Base-by-base conservation (phyloP, 1,139 yeast genomes). In the Yarrowia galli region DNA sequence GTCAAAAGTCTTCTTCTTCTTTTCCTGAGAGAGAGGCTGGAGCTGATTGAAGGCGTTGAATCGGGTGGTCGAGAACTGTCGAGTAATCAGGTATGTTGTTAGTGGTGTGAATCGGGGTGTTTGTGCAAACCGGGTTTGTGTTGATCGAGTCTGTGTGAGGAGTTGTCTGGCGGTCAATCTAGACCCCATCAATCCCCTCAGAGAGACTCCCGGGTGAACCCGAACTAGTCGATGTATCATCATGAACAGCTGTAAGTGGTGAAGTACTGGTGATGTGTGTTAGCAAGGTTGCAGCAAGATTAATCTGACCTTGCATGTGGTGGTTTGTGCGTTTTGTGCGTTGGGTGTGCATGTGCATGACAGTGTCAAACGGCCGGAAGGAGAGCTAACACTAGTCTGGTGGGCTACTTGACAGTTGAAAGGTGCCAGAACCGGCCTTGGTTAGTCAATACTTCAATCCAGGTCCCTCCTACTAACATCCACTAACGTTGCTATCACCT, bases 211-310 rank as follows among this genome's bases (percentile, higher is more conserved):
- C 6, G 53, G 53, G 23, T 48, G 56, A 8, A 10, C 42, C 16
- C 61, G 40, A 40, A 40, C 40, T 6, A 54, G 61, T 23, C 61
- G 45, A 40, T 28, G 22, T 23, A 54, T 40, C 61, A 54, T 54
- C 61, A 25, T 54, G 32, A 5, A 28, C 32, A 28, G 9, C 9
- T 3, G 36, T 23, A 12, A 4, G 6, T 16, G 18, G 20, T 25
- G 60, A 18, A 7, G 22, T 15, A 15, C 16, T 22, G 28, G 51
- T 15, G 20, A 22, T 18, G 54, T 28, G 22, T 12, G 32, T 46
- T 22, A 54, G 61, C 61, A 54, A 54, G 61, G 61, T 54, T 54
- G 61, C 61, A 36, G 61, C 46, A 38, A 40, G 61, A 23, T 54
- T 40, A 54, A 54, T 20, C 28, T 13, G 58, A 25, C n/a, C 22